These are phyloP conservation scores for Nymphaea thermarum DNA, from an alignment of 164 flowering plant species.

Conservation along the genomic window DNA sequence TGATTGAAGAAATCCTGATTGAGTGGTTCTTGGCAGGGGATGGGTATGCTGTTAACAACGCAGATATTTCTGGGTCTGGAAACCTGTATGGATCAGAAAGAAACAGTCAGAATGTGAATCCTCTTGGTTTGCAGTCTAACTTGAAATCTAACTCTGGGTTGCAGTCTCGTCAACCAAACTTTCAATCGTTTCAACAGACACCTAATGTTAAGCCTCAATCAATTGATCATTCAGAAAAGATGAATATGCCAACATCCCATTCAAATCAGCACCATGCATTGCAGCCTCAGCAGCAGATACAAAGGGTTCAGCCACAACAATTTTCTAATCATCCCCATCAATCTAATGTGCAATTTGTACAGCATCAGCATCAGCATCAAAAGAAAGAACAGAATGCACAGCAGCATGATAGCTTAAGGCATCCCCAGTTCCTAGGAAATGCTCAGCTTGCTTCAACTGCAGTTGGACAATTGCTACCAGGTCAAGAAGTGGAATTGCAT, in stretches of 20 bases:
- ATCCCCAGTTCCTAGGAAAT: slow-evolving; percentile 40
- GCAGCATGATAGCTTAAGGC: slow-evolving; percentile 25
- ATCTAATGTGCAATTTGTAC: slow-evolving; percentile 37
- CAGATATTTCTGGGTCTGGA: slow-evolving; percentile 60
- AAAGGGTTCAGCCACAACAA: slow-evolving; percentile 28
- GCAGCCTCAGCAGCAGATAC: slow-evolving; percentile 38
- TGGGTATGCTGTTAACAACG: slow-evolving; percentile 33
- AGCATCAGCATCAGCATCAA: slow-evolving; percentile 21
- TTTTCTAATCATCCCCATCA: slow-evolving; percentile 43
- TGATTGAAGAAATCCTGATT: slow-evolving; percentile 12
- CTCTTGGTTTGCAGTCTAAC: slow-evolving; percentile 33
- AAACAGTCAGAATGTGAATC: slow-evolving; percentile 38
- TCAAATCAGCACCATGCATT: slow-evolving; percentile 24
- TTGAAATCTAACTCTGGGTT: slow-evolving; percentile 29
- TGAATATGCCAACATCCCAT: slow-evolving; percentile 35
- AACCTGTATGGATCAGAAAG: slow-evolving; percentile 43
- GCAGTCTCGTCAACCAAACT: slow-evolving; percentile 37
- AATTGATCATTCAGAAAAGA: slow-evolving; percentile 40
- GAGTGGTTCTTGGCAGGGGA: slow-evolving; percentile 40
- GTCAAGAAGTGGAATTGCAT: slow-evolving; percentile 35
- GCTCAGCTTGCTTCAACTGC: slow-evolving; percentile 39
- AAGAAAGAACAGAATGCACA: slow-evolving; percentile 34
- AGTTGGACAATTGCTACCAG: slow-evolving; percentile 36
- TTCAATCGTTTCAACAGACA: slow-evolving; percentile 31
- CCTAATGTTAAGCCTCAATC: slow-evolving; percentile 31